Evolutionary conservation across 1,284 basidiomycete species (phyloP).

Genomic region (Pseudozyma sp.): DNA sequence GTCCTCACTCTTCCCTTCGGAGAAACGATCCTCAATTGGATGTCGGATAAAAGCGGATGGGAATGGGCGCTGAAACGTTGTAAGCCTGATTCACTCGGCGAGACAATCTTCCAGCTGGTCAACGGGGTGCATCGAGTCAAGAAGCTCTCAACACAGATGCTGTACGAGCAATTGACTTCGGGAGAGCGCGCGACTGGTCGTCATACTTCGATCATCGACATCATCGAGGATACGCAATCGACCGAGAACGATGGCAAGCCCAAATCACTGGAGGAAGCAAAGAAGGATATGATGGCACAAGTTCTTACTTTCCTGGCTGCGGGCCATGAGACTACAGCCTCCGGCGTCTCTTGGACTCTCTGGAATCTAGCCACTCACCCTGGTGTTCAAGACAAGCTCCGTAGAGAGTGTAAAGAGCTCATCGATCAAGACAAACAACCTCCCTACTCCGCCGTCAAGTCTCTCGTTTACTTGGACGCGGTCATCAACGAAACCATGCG

Average conservation of each 20-base stretch:
- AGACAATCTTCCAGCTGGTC: conserved; percentile 21
- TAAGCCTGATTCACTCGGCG: neutral
- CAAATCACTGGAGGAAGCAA: conserved; percentile 49
- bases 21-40: conserved; percentile 28
- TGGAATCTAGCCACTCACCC: conserved; percentile 76
- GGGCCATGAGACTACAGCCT: conserved; percentile 73
- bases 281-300: conserved; percentile 50
- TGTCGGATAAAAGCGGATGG: conserved; percentile 22
- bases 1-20: conserved; percentile 57
- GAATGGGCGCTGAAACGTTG: conserved; percentile 8
- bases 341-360: conserved; percentile 79
- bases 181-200: conserved; percentile 21
- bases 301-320: conserved; percentile 60
- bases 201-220: conserved; percentile 46
- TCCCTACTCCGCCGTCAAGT: conserved; percentile 74
- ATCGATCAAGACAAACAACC: conserved; percentile 47
- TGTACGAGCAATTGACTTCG: conserved; percentile 53
- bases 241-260: conserved; percentile 49
- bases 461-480: conserved; percentile 80
- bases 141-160: conserved; percentile 47
- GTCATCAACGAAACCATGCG: conserved; percentile 71
- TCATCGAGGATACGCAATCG: conserved; percentile 41
- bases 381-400: conserved; percentile 74
- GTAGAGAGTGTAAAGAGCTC: conserved; percentile 72
- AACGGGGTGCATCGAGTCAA: conserved; percentile 56